These are phyloP conservation scores for Uronychia setigera DNA, from an alignment of 73 alveolate genomes.

Conservation along the genomic window DNA sequence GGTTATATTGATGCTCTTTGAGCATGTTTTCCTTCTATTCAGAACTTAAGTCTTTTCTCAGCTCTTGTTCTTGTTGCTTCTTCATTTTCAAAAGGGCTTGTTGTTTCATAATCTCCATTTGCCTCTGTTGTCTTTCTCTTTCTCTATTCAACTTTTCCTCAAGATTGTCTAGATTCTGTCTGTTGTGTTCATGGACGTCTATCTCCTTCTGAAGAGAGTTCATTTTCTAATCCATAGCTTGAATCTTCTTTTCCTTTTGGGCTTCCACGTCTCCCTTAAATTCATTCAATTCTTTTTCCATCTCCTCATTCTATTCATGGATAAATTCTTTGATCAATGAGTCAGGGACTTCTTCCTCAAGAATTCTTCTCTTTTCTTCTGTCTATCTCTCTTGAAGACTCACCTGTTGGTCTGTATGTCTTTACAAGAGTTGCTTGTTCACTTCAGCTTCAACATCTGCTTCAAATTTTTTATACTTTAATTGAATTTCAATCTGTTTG, in stretches of 20 bases:
- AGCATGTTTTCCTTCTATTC: conserved; percentile 43
- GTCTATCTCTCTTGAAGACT: conserved; percentile 43
- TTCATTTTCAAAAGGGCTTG: conserved; percentile 20
- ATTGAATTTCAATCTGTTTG: conserved; percentile 18
- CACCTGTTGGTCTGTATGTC: conserved; percentile 27
- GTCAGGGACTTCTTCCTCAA: conserved; percentile 40
- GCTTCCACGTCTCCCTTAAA: conserved; percentile 42
- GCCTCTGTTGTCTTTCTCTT: conserved; percentile 6
- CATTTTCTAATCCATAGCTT: conserved; percentile 27
- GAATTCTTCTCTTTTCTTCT: conserved; percentile 43
- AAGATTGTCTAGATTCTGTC: not conserved
- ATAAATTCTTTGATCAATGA: conserved; percentile 19
- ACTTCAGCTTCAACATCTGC: conserved; percentile 31
- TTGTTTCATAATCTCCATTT: conserved; percentile 12
- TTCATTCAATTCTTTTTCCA: conserved; percentile 21
- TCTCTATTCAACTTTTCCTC: conserved; percentile 15
- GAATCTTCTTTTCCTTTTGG: conserved; percentile 28
- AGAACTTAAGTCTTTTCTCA: conserved; percentile 16
- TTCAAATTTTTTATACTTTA: conserved; percentile 11
- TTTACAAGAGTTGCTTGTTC: conserved; percentile 11
- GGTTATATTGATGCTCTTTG: conserved; percentile 40
- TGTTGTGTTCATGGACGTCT: not conserved
- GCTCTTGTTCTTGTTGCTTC: conserved; percentile 24
- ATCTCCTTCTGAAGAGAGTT: conserved; percentile 5
- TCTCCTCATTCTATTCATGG: conserved; percentile 13